phyloP scores from a whole-genome alignment of 768 basidiomycete genomes.

The Suillus clintonianus region DNA sequence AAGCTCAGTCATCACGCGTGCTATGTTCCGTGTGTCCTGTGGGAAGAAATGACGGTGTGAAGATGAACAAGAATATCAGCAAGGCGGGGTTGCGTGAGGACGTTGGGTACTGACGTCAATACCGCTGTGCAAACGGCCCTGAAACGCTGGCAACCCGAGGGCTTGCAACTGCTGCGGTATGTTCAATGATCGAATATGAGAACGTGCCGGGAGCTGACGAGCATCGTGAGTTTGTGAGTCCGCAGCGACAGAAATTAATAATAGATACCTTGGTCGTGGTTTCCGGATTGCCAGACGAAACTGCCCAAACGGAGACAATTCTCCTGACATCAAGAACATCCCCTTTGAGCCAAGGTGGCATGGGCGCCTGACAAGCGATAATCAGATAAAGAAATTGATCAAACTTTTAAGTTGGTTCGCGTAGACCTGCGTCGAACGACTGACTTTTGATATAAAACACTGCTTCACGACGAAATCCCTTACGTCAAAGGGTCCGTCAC shows the following conservation, averaged over 20 bases:
- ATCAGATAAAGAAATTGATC: neutral
- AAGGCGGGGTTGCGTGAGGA: neutral
- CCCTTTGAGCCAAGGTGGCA: constrained; percentile 74
- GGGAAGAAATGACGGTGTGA: constrained; percentile 5
- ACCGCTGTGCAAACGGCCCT: constrained; percentile 85
- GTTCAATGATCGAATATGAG: constrained; percentile 47
- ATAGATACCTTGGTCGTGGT: constrained; percentile 19
- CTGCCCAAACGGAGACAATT: constrained; percentile 50
- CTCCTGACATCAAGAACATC: constrained; percentile 77
- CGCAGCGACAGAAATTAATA: neutral
- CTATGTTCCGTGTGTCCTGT: constrained; percentile 89
- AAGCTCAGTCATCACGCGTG: constrained; percentile 80
- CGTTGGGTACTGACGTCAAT: constrained; percentile 72
- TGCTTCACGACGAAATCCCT: constrained; percentile 88
- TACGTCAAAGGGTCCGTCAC: constrained; percentile 81
- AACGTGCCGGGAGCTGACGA: constrained; percentile 16
- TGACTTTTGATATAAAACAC: constrained; percentile 81
- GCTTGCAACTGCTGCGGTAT: constrained; percentile 73
- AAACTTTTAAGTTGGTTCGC: constrained; percentile 1
- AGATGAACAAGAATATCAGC: constrained; percentile 4
- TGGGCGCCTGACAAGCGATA: constrained; percentile 46
- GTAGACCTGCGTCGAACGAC: constrained; percentile 22
- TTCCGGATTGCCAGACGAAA: constrained; percentile 8
- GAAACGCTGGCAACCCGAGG: constrained; percentile 73
- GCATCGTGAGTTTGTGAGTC: neutral